Base-by-base conservation (phyloP, 164 flowering plant genomes). In the Aristolochia contorta region DNA sequence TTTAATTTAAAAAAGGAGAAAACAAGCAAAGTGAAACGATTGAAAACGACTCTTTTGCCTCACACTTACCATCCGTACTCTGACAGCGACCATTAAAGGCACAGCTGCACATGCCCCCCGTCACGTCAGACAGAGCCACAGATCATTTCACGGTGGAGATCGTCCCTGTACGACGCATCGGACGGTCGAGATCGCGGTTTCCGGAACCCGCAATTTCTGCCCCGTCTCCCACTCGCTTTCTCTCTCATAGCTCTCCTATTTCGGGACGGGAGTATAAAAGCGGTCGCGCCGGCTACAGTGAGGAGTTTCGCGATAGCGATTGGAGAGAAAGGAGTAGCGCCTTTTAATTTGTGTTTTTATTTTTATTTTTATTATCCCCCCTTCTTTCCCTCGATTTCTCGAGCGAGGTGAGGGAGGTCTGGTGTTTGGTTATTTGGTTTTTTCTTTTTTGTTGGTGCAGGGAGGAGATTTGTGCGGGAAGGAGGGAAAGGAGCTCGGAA, bases 101-200 rank as follows among this genome's bases (percentile, higher is more conserved):
- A 80, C 68, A 70, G 79, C 65, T 69, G 76, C 84, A 80, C 87
- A 80, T 79, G 82, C 78, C 63, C 66, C 69, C 74, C 68, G 83
- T 79, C 83, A 74, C 58, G 33, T 78, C 80, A 74, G 51, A 58
- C 70, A 60, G 41, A 65, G 53, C 24, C 23, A 19, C 50, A 56
- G 21, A 4, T 0, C 21, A 18, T 53, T 56, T 54, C 22, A 78
- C 81, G 77, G 72, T 41, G 37, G 18, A 1, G 70, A 75, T 75
- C 61, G 43, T 14, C 25, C 3, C 16, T 14, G 77, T 80, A 75
- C 81, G 77, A 64, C 63, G 23, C 20, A 1, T 21, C 51, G 16
- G 54, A 75, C 81, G 82, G 71, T 30, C 46, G 2, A 16, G 77
- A 75, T 69, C 24, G 10, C 49, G 21, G 19, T 66, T 68, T 22